Evolutionary conservation across 805 yeast species (phyloP).

Genomic region (Candida awuae): DNA sequence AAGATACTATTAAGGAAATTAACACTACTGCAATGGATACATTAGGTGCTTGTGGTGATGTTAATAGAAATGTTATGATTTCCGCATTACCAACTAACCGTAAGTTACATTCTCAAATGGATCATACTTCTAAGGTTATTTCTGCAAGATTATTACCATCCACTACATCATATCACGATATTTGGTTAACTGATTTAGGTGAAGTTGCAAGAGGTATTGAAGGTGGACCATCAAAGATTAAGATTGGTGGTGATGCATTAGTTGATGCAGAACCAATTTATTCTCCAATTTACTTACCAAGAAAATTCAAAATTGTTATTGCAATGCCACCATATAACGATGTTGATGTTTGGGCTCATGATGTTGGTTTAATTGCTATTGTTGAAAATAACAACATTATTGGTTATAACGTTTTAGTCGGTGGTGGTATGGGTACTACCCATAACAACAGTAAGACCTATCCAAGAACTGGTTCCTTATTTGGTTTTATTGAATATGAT

Average conservation of each 20-base stretch:
- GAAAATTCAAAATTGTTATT: conserved; percentile 91
- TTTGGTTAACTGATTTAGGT: conserved; percentile 55
- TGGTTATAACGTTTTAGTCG: conserved; percentile 86
- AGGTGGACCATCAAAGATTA: conserved; percentile 82
- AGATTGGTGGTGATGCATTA: conserved; percentile 81
- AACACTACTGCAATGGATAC: conserved; percentile 88
- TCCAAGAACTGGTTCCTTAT: conserved; percentile 85
- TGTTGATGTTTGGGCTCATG: conserved; percentile 94
- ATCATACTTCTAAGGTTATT: conserved; percentile 51
- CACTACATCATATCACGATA: conserved; percentile 94
- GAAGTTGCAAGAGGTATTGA: conserved; percentile 34
- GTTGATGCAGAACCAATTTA: conserved; percentile 83
- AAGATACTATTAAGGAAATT: conserved; percentile 88
- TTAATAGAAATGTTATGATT: conserved; percentile 89
- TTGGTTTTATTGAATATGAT: conserved; percentile 67
- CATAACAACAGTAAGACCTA: conserved; percentile 95
- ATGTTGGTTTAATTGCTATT: conserved; percentile 86
- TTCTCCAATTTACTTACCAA: conserved; percentile 80
- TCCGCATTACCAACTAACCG: conserved; percentile 85
- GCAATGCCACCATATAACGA: conserved; percentile 95
- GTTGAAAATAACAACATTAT: conserved; percentile 56
- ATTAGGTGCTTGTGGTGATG: conserved; percentile 97
- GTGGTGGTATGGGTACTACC: conserved; percentile 99
- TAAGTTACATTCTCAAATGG: conserved; percentile 69
- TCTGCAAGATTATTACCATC: conserved; percentile 81